Evolutionary conservation across 2,329 filamentous ascomycete species (phyloP), one percentile per base, ranked within the genome.

Genomic region (Paecilomyces variotii): DNA sequence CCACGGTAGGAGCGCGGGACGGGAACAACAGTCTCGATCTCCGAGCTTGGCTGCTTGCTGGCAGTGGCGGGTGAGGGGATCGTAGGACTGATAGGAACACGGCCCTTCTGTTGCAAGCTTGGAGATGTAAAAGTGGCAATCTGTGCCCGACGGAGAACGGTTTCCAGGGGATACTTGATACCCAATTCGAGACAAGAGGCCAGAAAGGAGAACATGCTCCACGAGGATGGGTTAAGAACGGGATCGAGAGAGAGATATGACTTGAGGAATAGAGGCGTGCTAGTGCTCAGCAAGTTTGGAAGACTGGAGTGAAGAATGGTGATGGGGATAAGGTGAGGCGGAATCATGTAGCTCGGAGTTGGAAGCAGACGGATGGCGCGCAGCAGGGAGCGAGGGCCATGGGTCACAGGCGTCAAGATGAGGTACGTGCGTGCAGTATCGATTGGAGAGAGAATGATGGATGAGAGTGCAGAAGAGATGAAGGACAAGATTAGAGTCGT

Each of bases 121-220:
- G 81, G 80, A 12, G 80, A 80, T 14, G 81, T 81, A 53, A 90
- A 80, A 0, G 91, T 85, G 1, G 87, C 81, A 60, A 94, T 87
- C 74, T 99, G 94, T 4, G 90, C 93, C 60, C 94, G 85, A 54
- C 94, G 87, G 6, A 97, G 82, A 14, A 96, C 89, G 0, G 93
- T 97, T 75, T 99, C 94, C 3, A 97, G 80, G 0, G 94, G 94
- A 11, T 97, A 84, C 68, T 93, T 92, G 64, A 96, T 75, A 67
- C 94, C 89, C 32, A 97, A 83, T 54, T 96, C 92, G 1, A 86
- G 81, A 0, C 87, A 86, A 2, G 90, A 91, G 12, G 90, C 86
- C 64, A 90, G 80, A 75, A 97, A 96, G 56, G 90, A 90, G 68
- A 86, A 85, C 53, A 96, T 71, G 24, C 88, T 90, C 79, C 95